Base-by-base conservation (phyloP, 2,329 filamentous ascomycete species). In the Fusarium clavum region DNA sequence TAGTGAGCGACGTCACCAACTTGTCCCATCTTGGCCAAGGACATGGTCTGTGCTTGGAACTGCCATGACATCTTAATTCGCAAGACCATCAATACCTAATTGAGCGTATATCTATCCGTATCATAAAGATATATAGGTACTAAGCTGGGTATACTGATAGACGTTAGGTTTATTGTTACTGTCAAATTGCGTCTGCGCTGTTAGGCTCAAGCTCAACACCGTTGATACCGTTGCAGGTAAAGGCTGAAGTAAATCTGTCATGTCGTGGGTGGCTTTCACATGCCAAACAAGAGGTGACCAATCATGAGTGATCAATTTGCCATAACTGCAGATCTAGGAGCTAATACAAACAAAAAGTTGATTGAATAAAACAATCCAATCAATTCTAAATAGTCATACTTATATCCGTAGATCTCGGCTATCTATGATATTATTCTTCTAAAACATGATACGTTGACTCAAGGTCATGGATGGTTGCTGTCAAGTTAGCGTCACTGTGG, bases 1-100 rank as follows among this genome's bases (percentile, higher is more conserved):
- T 16, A 40, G 22, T 46, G 49, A 52, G 61, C 71, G 69, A 73
- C 71, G 71, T 73, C 71, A 73, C 71, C 58, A 41, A 51, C 29
- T 24, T 22, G 27, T n/a, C 27, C 25, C 43, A 51, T 34, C 30
- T 52, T 57, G 32, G 45, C 9, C 47, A 14, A 49, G 44, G 40
- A 45, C 38, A 49, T 67, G 62, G 57, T 53, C 62, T 38, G 58
- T 64, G 65, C 58, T 54, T 38, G 24, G 22, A 16, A 18, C 16
- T 30, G 13, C 40, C 49, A 55, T 63, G 48, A 55, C 53, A 40
- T 25, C 5, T 29, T n/a, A 46, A 34, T 13, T 11, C 5, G 7
- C n/a, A 18, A 1, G 22, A 7, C 8, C 25, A 38, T 51, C 11
- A 9, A 38, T 38, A n/a, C n/a, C n/a, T n/a, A 6, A 25, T 30